Evolutionary conservation across 177 flowering plant species (phyloP), one percentile per base, ranked within the genome.

Genomic region (Telopea speciosissima): DNA sequence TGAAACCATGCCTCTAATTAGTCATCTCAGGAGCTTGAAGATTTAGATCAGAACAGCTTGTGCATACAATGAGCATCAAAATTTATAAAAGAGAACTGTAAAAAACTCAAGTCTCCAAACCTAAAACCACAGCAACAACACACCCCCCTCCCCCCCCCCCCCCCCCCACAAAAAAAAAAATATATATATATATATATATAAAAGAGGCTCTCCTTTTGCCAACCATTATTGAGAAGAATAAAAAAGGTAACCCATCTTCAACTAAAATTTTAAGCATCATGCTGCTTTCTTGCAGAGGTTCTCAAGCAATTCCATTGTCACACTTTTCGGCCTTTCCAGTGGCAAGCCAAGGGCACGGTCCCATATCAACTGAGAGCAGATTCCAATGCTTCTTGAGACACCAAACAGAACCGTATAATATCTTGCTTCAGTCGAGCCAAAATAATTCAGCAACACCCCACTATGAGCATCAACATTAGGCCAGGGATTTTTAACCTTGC

Each of bases 401-500:
- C 99, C 98, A 69, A 93, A 96, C 45, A 93, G 97, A 76, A 96
- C 99, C 22, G 99, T 93, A 60, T 67, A 96, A 69, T 93, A 96
- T 75, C 99, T 91, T 65, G 98, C 98, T 84, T 96, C 98, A 24
- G 98, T 85, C 62, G 93, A 78, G 73, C 99, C 99, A 77, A 82
- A 96, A 78, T 96, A 72, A 81, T 88, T 88, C 72, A 96, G 85
- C 87, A 96, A 77, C 31, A 93, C 97, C 23, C 98, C 99, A 79
- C 99, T 96, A 76, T 93, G 98, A 73, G 99, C 99, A 85, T 96
- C 99, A 62, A 96, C 99, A 79, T 96, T 96, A 0, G 99, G 99
- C 99, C 99, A 96, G 8, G 98, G 98, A 77, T 93, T 96, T 76
- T 93, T 96, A 3, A 96, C 99, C 99, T 96, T n/a, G n/a, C n/a